Evolutionary conservation across 306 rosid species (phyloP), one percentile per base, ranked within the genome.

Genomic region (Prunus salicina): DNA sequence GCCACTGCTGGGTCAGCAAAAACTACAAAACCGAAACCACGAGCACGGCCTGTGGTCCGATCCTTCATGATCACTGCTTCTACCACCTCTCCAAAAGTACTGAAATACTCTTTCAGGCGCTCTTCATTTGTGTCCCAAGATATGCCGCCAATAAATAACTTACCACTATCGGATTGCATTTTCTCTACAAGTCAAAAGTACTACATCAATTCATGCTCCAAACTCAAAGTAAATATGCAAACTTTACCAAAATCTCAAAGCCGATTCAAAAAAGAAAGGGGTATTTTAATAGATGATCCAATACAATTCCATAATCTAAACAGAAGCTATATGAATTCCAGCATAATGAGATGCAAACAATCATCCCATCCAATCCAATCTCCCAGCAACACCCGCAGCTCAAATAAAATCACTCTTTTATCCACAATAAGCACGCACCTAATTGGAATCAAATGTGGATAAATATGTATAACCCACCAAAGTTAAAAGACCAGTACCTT

Each of bases 11-110:
- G 92, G 76, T 95, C 97, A 2, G 92, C 82, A 73, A 95, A 95
- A 80, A 95, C 97, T 73, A 95, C 87, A 72, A 95, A 95, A 62
- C 99, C 99, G 53, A 95, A 95, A 76, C 99, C 99, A 45, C 99
- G 95, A 53, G 97, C 99, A 69, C 99, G 92, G 69, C 99, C 97
- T 2, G 99, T 92, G 52, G 97, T 90, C 83, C 97, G 97, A 90
- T 95, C 99, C 90, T 95, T 95, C 99, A 95, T 95, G 82, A 95
- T 95, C 82, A 95, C 97, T 28, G 97, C 96, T 82, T 95, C 99
- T 71, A 92, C 91, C 78, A 95, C 95, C 80, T 95, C 99, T 10
- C 99, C 99, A 73, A 79, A 95, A 52, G 83, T 72, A 82, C 92
- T 80, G 80, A 95, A 95, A 75, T 95, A 92, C 88, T 90, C 97